Percentiles rank a stretch among this genome's conserved stretches.
Conservation (phyloP, 108 stramenopile genomes). For the Chaetoceros muelleri region DNA sequence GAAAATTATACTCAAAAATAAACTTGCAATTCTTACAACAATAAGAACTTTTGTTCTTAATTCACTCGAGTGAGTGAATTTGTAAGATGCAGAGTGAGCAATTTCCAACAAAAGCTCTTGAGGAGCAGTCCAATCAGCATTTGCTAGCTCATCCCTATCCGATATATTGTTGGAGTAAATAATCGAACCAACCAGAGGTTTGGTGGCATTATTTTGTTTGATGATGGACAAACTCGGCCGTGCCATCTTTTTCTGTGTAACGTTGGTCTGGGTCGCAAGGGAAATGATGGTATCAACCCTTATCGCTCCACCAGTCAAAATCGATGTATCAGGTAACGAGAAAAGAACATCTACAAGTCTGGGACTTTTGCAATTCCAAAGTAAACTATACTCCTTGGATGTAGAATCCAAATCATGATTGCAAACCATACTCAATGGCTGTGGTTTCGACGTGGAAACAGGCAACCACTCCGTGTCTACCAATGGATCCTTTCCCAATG, state of each 20-base stretch:
- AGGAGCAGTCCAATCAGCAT: slow-evolving; percentile 23
- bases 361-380: slow-evolving; percentile 44
- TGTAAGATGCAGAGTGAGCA: slow-evolving; percentile 34
- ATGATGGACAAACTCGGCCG: too few species aligned
- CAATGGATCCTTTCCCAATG: slow-evolving; percentile 2
- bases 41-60: slow-evolving; percentile 23
- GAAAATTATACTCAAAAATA: slow-evolving; percentile 38
- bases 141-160: slow-evolving; percentile 5
- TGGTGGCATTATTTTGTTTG: too few species aligned
- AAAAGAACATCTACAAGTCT: slow-evolving; percentile 43
- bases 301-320: slow-evolving; percentile 37
- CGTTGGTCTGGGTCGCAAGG: background rate
- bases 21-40: slow-evolving; percentile 28
- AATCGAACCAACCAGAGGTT: too few species aligned
- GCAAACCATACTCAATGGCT: slow-evolving; percentile 35
- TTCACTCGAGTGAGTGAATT: slow-evolving; percentile 35
- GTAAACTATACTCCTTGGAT: background rate
- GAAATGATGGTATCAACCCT: slow-evolving; percentile 16
- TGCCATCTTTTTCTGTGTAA: too few species aligned
- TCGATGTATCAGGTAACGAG: slow-evolving; percentile 44
- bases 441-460: slow-evolving; percentile 32
- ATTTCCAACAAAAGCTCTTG: slow-evolving; percentile 26
- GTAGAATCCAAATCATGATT: background rate
- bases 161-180: too few species aligned
- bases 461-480: slow-evolving; percentile 23